These are phyloP conservation scores for Echeveria elegans DNA, from an alignment of 164 flowering plant genomes.

Conservation along the genomic window DNA sequence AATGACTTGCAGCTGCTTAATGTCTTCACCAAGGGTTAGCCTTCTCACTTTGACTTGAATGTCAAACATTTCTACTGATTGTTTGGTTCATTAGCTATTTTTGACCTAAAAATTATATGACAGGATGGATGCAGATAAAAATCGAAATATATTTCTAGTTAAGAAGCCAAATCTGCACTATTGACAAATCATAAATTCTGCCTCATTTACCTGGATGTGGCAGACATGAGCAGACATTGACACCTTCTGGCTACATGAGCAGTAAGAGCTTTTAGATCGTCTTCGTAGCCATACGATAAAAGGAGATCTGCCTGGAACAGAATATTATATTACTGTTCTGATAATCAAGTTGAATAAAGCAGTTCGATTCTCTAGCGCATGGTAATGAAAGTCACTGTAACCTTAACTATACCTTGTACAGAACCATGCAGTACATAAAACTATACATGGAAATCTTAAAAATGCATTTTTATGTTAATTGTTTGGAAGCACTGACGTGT, in stretches of 20 bases:
- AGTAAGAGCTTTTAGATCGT: conserved; percentile 61
- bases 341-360: not conserved
- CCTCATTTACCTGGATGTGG: conserved; percentile 59
- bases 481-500: not conserved
- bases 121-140: not conserved
- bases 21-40: not conserved
- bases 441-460: not conserved
- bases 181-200: not conserved
- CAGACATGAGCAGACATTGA: conserved; percentile 97
- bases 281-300: conserved; percentile 85
- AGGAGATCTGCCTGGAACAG: conserved; percentile 87
- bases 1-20: not conserved
- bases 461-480: not conserved
- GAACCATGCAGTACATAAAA: not conserved
- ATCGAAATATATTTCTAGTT: not conserved
- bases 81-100: no score
- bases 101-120: not conserved
- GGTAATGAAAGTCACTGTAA: not conserved
- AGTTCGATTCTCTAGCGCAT: not conserved
- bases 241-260: conserved; percentile 50
- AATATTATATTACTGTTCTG: not conserved
- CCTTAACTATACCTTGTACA: not conserved
- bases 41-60: not conserved
- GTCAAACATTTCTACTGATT: not conserved
- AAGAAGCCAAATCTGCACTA: not conserved